A percentile compares a stretch with the other conserved stretches of the same genome.
phyloP scores from a whole-genome alignment of 495 filamentous ascomycete species.

The Elaphomyces granulatus region DNA sequence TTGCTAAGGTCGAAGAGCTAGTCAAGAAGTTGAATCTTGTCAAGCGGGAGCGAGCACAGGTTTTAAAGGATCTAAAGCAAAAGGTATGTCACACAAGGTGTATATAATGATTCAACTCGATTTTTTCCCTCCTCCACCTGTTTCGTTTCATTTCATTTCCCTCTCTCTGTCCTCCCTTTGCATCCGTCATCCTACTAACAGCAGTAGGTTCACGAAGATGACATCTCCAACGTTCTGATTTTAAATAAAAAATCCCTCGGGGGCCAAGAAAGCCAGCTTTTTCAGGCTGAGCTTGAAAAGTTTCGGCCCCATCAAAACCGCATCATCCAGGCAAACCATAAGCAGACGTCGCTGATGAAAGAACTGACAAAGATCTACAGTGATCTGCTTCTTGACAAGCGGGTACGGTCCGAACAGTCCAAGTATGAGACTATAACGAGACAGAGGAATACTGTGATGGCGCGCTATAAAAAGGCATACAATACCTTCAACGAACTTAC shows the following conservation, averaged over 20 bases:
- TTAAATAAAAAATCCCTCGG: slow-evolving; percentile 91
- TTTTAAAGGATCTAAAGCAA: slow-evolving; percentile 92
- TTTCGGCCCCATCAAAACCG: slow-evolving; percentile 88
- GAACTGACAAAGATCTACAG: slow-evolving; percentile 83
- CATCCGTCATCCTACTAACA: slow-evolving; percentile 3
- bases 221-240: slow-evolving; percentile 93
- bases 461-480: slow-evolving; percentile 80
- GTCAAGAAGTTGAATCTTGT: slow-evolving; percentile 83
- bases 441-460: slow-evolving; percentile 66
- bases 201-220: slow-evolving; percentile 86
- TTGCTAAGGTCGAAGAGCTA: slow-evolving; percentile 76
- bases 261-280: slow-evolving; percentile 70
- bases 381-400: slow-evolving; percentile 81
- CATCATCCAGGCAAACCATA: slow-evolving; percentile 82
- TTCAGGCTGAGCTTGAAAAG: slow-evolving; percentile 90
- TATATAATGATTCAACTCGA: too few relatives aligned
- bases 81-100: slow-evolving; percentile 68
- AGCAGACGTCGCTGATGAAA: slow-evolving; percentile 86
- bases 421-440: slow-evolving; percentile 83
- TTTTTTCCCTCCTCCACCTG: too few relatives aligned
- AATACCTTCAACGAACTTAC: slow-evolving; percentile 88
- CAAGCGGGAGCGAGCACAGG: slow-evolving; percentile 77
- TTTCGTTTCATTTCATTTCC: too few relatives aligned
- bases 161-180: not conserved
- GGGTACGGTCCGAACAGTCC: slow-evolving; percentile 83